These are phyloP conservation scores for Tolypocladium album DNA, from an alignment of 2,329 filamentous ascomycete species.

Conservation along the genomic window DNA sequence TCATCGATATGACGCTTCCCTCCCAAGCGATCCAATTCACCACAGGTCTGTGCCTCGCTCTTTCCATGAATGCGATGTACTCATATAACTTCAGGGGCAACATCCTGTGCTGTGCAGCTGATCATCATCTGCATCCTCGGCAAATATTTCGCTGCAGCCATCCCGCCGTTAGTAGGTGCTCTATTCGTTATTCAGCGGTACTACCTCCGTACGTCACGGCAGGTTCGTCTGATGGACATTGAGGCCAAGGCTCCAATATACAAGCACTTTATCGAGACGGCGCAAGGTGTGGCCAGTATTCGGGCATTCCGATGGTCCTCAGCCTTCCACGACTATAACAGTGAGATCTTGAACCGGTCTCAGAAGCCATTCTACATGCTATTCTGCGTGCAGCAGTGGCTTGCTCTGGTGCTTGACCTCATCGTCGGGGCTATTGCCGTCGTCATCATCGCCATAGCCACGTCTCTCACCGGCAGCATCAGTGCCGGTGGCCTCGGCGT, in stretches of 20 bases:
- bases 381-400: constrained; percentile 37
- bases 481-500: constrained; percentile 17
- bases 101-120: neutral
- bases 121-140: constrained; percentile 13
- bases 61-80: neutral
- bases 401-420: constrained; percentile 35
- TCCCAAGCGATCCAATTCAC: neutral
- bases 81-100: constrained; percentile 5
- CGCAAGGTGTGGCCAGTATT: constrained; percentile 13
- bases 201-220: constrained; percentile 18
- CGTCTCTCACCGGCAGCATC: constrained; percentile 15
- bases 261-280: constrained; percentile 13
- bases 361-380: constrained; percentile 27
- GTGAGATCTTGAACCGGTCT: constrained; percentile 18
- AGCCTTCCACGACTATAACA: constrained; percentile 6
- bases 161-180: constrained; percentile 17
- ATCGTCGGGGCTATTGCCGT: constrained; percentile 32
- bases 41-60: constrained; percentile 1
- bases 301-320: constrained; percentile 20
- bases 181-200: constrained; percentile 10
- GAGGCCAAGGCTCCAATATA: constrained; percentile 17
- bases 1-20: constrained; percentile 22
- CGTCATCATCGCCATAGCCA: constrained; percentile 31
- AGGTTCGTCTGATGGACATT: constrained; percentile 16
- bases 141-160: constrained; percentile 28